Percentiles rank a stretch among this genome's conserved stretches.
Conservation (phyloP, 1,284 basidiomycete genomes). For the Papiliotrema terrestris region DNA sequence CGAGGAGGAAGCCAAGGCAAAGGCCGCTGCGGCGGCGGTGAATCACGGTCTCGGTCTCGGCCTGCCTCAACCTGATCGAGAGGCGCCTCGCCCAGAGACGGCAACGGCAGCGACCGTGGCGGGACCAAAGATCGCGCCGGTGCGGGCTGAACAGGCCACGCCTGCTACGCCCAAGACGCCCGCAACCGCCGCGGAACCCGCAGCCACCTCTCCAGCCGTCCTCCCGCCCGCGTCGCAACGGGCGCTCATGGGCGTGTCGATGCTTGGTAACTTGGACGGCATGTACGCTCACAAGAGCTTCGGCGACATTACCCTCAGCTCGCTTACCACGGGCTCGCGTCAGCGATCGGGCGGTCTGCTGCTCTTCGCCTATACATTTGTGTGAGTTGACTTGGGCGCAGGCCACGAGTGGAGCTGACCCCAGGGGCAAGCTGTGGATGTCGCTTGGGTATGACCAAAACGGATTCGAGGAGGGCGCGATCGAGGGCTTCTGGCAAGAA, state of each 20-base stretch:
- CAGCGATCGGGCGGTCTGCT: conserved; percentile 64
- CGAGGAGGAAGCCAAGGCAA: conserved; percentile 20
- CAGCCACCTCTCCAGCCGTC: background rate
- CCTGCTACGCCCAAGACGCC: conserved; percentile 6
- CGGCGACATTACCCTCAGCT: conserved; percentile 56
- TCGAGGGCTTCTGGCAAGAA: conserved; percentile 49
- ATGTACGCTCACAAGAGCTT: conserved; percentile 66
- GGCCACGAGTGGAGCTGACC: background rate
- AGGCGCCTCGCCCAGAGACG: background rate
- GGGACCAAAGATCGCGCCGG: background rate
- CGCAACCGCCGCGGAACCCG: background rate
- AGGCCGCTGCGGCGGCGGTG: background rate
- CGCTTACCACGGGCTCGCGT: conserved; percentile 70
- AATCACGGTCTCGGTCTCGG: conserved; percentile 5
- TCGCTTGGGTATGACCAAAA: conserved; percentile 71
- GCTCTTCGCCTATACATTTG: conserved; percentile 64
- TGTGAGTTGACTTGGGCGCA: conserved; percentile 43
- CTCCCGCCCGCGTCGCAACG: conserved; percentile 42
- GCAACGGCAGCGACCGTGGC: background rate
- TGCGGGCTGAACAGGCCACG: background rate
- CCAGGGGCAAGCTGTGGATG: conserved; percentile 63
- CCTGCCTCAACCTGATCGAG: background rate
- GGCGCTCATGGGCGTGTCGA: conserved; percentile 68
- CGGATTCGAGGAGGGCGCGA: conserved; percentile 60
- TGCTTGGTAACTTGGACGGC: conserved; percentile 72